A percentile compares a stretch with the other conserved stretches of the same genome.
phyloP scores from a whole-genome alignment of 306 rosid species.

The Oemleria cerasiformis region DNA sequence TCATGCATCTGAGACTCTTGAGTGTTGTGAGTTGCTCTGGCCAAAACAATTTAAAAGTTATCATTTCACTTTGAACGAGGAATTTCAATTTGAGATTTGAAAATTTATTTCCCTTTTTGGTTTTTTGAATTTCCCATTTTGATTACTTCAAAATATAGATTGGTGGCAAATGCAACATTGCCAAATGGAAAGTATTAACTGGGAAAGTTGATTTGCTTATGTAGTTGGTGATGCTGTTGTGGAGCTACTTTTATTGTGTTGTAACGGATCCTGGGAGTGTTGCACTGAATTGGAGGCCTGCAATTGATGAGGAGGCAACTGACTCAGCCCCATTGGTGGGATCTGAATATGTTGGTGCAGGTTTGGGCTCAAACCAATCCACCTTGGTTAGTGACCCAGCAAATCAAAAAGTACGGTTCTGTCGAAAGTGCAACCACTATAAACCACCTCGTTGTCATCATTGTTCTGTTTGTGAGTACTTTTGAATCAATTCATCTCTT shows the following conservation, averaged over 20 bases:
- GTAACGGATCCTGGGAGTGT: conserved; percentile 66
- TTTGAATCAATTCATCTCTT: conserved; percentile 8
- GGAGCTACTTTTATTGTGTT: conserved; percentile 74
- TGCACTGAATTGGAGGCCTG: conserved; percentile 68
- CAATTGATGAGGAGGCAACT: conserved; percentile 49
- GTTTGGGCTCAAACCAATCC: conserved; percentile 10
- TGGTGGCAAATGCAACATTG: background rate
- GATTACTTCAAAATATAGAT: background rate
- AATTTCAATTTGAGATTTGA: background rate
- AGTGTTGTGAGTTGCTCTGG: background rate
- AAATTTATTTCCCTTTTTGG: background rate
- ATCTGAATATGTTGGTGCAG: background rate
- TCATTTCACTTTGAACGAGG: background rate
- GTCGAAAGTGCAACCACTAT: conserved; percentile 72
- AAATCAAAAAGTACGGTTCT: conserved; percentile 45
- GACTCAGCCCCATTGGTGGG: conserved; percentile 43
- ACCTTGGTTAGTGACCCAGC: conserved; percentile 23
- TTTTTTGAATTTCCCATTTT: background rate
- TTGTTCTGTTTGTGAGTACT: conserved; percentile 73
- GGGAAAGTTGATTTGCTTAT: conserved; percentile 30
- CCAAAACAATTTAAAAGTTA: background rate
- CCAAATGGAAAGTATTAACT: conserved; percentile 8
- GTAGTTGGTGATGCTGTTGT: conserved; percentile 77
- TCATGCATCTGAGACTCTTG: background rate
- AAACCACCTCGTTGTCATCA: conserved; percentile 86